Percentiles rank a stretch among this genome's conserved stretches.
Conservation (phyloP, 768 basidiomycete species). For the Rhodotorula babjevae region DNA sequence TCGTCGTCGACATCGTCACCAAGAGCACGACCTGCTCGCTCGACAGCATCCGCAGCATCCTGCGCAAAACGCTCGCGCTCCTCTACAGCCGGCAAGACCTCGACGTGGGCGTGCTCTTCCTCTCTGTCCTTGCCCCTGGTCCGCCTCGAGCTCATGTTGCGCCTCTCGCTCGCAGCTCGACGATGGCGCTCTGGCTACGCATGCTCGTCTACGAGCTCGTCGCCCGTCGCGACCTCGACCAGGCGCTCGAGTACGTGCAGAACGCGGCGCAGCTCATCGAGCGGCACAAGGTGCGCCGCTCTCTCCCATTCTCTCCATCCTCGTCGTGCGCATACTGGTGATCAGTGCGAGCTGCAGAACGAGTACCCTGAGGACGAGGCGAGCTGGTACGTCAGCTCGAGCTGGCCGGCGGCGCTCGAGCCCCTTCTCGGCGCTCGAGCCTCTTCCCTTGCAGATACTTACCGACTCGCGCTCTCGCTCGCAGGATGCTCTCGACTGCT, state of each 20-base stretch:
- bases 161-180: background rate
- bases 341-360: background rate
- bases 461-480: background rate
- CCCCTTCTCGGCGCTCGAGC: background rate
- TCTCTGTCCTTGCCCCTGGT: background rate
- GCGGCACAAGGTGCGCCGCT: background rate
- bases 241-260: slow-evolving; percentile 11
- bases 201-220: slow-evolving; percentile 1
- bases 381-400: background rate
- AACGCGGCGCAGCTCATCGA: slow-evolving; percentile 2
- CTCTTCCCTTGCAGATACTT: too few species aligned
- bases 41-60: background rate
- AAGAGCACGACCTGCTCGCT: background rate
- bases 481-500: slow-evolving; percentile 9
- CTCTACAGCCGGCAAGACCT: slow-evolving; percentile 7
- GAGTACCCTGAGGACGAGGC: slow-evolving; percentile 8
- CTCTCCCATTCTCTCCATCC: background rate
- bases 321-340: background rate
- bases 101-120: background rate
- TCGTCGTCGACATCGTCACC: background rate
- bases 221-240: background rate
- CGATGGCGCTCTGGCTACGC: slow-evolving; percentile 10
- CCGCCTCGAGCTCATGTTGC: accelerated
- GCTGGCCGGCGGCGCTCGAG: background rate
- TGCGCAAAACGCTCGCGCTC: slow-evolving; percentile 5